Conservation (phyloP, 108 stramenopile genomes). For the Cylindrotheca fusiformis region DNA sequence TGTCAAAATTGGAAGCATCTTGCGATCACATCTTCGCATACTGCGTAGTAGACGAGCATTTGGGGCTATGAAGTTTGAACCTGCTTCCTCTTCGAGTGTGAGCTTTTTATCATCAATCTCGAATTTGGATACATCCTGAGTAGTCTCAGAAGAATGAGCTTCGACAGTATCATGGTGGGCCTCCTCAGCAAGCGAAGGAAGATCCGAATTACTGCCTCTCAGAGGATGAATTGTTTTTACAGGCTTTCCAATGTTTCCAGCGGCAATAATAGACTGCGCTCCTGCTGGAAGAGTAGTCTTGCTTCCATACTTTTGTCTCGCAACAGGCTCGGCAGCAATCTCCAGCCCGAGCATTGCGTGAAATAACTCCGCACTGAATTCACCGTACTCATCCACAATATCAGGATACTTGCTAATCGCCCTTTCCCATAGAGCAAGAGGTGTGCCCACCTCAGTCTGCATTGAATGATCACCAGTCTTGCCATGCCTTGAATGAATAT, state of each 20-base stretch:
- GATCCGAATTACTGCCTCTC: neutral
- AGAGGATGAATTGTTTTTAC: constrained; percentile 20
- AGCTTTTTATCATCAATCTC: no score
- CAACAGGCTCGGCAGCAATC: constrained; percentile 2
- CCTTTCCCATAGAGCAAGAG: constrained; percentile 66
- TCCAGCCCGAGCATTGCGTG: constrained; percentile 89
- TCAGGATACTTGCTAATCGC: constrained; percentile 71
- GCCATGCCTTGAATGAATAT: no score
- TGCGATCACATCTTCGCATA: constrained; percentile 82
- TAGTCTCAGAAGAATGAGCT: neutral
- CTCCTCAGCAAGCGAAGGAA: constrained; percentile 14
- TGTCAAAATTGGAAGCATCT: constrained; percentile 65
- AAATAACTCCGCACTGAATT: constrained; percentile 74
- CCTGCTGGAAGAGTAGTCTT: neutral
- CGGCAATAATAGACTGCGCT: neutral
- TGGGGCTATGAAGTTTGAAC: constrained; percentile 50
- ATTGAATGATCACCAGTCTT: no score
- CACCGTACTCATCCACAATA: constrained; percentile 66
- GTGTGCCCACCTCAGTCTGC: constrained; percentile 29
- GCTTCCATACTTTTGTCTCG: no score
- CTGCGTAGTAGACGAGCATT: constrained; percentile 69
- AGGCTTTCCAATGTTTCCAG: neutral
- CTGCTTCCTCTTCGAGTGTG: no score
- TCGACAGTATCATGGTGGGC: neutral
- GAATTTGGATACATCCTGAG: no score